These are phyloP conservation scores for Lactifluus hygrophoroides DNA, from an alignment of 768 basidiomycete species.

Conservation along the genomic window DNA sequence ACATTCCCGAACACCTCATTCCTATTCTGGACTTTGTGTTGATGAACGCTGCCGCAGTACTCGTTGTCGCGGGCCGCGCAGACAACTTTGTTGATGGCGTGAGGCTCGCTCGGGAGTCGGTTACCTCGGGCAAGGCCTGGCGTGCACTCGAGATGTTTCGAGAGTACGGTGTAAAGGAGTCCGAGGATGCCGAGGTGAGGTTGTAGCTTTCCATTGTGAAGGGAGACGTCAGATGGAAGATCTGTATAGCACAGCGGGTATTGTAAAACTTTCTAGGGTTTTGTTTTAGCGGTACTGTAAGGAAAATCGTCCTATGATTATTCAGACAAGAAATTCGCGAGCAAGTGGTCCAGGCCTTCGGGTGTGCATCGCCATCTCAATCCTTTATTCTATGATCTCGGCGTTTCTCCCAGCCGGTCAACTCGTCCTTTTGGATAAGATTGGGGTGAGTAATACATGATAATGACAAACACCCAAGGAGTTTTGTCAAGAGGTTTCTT, in stretches of 20 bases:
- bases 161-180: constrained; percentile 1
- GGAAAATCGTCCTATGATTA: no score
- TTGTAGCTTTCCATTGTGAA: background rate
- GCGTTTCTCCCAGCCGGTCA: background rate
- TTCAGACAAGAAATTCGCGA: no score
- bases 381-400: background rate
- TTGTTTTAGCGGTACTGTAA: no score
- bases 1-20: constrained; percentile 46
- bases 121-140: constrained; percentile 47
- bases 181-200: background rate
- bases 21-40: constrained; percentile 82
- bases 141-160: constrained; percentile 12
- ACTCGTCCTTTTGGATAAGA: background rate
- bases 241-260: no score
- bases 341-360: no score
- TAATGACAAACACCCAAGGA: no score
- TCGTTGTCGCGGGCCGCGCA: constrained; percentile 78
- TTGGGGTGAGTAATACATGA: background rate
- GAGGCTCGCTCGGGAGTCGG: constrained; percentile 50
- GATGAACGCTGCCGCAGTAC: constrained; percentile 81
- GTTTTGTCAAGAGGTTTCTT: background rate
- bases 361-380: background rate
- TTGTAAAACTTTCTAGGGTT: no score
- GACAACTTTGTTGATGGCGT: constrained; percentile 63
- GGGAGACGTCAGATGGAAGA: background rate